Percentiles rank a stretch among this genome's conserved stretches.
Evolutionary conservation across 306 rosid species (phyloP).

Genomic region (Pyrus betulifolia): DNA sequence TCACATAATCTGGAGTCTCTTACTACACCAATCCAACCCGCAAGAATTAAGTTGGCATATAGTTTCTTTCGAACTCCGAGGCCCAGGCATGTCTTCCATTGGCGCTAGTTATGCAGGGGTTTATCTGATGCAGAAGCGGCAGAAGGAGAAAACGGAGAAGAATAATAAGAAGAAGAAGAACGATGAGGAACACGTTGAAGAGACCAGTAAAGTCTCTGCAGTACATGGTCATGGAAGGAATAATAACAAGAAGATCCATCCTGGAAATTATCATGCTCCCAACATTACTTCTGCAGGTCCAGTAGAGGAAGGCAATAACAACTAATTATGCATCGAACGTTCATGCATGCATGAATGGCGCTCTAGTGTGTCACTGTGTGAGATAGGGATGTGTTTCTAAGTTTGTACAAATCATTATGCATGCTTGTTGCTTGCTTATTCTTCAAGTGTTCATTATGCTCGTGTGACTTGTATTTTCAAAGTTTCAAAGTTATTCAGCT

Average conservation of each 20-base stretch:
- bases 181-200: constrained; percentile 2
- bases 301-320: background rate
- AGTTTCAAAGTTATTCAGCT: background rate
- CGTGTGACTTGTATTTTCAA: background rate
- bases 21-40: background rate
- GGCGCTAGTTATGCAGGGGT: constrained; percentile 34
- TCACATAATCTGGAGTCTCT: background rate
- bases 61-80: background rate
- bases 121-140: constrained; percentile 32
- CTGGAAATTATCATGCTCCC: background rate
- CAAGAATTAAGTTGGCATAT: background rate
- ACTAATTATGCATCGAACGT: background rate
- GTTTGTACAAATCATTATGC: background rate
- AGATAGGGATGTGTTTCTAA: background rate
- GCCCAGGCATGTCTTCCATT: constrained; percentile 26
- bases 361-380: background rate
- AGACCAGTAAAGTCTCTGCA: background rate
- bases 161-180: constrained; percentile 32
- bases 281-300: background rate
- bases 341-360: background rate
- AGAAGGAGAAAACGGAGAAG: constrained; percentile 29
- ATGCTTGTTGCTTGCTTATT: background rate
- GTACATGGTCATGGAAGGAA: background rate
- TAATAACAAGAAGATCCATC: constrained; percentile 21
- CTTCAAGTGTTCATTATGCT: background rate